Percentiles rank a stretch among this genome's conserved stretches.
Evolutionary conservation across 2,329 filamentous ascomycete species (phyloP).

Genomic region (Curvularia sp.): DNA sequence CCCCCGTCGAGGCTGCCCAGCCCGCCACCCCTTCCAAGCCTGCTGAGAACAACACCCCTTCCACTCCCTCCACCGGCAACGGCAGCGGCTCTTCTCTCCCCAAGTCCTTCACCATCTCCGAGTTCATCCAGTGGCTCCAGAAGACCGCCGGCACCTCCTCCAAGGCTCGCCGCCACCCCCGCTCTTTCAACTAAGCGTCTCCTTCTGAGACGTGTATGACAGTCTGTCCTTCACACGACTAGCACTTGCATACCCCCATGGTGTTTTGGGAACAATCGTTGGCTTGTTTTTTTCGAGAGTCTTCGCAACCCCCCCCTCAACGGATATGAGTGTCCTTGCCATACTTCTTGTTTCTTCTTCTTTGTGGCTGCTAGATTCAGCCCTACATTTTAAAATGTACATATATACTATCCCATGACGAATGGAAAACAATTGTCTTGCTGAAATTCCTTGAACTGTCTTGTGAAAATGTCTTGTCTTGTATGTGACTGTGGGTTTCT

Average conservation of each 20-base stretch:
- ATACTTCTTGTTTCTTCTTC: conserved; percentile 4
- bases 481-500: neutral
- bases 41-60: conserved; percentile 5
- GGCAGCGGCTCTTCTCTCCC: conserved; percentile 29
- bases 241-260: conserved; percentile 16
- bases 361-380: conserved; percentile 19
- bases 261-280: conserved; percentile 14
- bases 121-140: conserved; percentile 44
- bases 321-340: conserved; percentile 6
- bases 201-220: neutral
- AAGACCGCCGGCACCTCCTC: conserved; percentile 27
- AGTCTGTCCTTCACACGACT: conserved; percentile 1
- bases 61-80: conserved; percentile 16
- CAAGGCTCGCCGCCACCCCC: conserved; percentile 46
- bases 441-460: neutral
- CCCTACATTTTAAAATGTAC: conserved; percentile 12
- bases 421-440: neutral
- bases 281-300: conserved; percentile 15
- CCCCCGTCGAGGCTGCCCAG: conserved; percentile 11
- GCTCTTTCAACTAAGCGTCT: conserved; percentile 48
- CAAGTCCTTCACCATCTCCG: conserved; percentile 38
- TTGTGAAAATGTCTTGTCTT: neutral
- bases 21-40: conserved; percentile 17
- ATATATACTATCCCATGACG: neutral
- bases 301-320: conserved; percentile 13